phyloP scores from a whole-genome alignment of 2,329 filamentous ascomycete species.

The Diaporthe nobilis region DNA sequence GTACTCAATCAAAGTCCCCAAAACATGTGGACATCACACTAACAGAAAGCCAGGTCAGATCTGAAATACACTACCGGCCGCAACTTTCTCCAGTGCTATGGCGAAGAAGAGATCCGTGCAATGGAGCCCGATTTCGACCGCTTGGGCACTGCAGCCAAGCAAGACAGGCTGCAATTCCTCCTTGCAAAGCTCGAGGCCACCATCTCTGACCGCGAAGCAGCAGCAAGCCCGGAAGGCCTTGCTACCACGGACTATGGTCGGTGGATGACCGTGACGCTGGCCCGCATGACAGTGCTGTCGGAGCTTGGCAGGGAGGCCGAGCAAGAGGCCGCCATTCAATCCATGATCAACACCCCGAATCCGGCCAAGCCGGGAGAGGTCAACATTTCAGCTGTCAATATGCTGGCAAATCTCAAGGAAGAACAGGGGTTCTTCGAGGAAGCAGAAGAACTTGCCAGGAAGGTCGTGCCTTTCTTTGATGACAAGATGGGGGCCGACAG shows the following conservation, averaged over 20 bases:
- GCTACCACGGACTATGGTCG: not conserved
- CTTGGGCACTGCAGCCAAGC: not conserved
- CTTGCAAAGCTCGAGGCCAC: not conserved
- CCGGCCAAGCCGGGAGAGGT: constrained; percentile 16
- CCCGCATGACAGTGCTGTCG: constrained; percentile 11
- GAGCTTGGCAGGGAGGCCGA: constrained; percentile 20
- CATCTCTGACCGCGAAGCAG: not conserved
- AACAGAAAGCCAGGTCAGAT: not conserved
- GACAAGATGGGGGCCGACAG: constrained; percentile 14
- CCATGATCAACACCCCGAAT: constrained; percentile 24
- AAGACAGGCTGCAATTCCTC: constrained; percentile 8
- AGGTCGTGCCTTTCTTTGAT: constrained; percentile 20
- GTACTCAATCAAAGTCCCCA: not conserved
- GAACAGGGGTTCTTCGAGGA: constrained; percentile 3
- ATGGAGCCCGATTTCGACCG: constrained; percentile 3
- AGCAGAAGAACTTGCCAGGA: constrained; percentile 5
- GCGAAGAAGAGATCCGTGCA: not conserved
- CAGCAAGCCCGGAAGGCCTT: not conserved
- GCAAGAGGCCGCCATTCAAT: constrained; percentile 19
- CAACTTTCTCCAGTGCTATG: constrained; percentile 19
- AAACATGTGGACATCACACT: not conserved
- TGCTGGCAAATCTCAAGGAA: constrained; percentile 20
- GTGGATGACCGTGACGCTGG: constrained; percentile 10
- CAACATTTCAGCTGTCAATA: constrained; percentile 22
- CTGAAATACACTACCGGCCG: constrained; percentile 7